These are phyloP conservation scores for Fistulifera pelliculosa DNA, from an alignment of 108 stramenopile genomes.

Conservation along the genomic window DNA sequence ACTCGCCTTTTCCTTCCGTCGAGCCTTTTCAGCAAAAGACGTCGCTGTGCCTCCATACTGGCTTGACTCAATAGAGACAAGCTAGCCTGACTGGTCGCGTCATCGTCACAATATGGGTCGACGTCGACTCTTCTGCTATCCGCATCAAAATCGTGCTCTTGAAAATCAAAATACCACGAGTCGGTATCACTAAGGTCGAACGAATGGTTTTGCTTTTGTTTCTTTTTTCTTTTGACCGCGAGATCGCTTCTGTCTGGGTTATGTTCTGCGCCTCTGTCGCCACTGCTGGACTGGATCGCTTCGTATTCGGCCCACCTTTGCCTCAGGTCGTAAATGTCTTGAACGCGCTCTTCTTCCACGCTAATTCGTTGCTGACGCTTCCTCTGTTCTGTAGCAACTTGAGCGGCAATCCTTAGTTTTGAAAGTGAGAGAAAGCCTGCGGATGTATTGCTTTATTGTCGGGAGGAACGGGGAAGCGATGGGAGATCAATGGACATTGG, in stretches of 20 bases:
- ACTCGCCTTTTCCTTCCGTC: slow-evolving; percentile 5
- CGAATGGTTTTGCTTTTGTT: neutral
- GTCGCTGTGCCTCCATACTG: slow-evolving; percentile 11
- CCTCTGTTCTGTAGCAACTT: slow-evolving; percentile 10
- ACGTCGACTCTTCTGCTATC: neutral
- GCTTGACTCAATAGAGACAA: slow-evolving; percentile 18
- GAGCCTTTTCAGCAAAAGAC: slow-evolving; percentile 8
- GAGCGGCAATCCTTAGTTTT: slow-evolving; percentile 22
- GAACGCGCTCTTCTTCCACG: slow-evolving; percentile 23
- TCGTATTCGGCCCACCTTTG: slow-evolving; percentile 27
- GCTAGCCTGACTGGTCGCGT: slow-evolving; percentile 11
- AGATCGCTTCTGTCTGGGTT: neutral
- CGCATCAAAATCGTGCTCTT: neutral
- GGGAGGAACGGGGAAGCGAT: too few species aligned
- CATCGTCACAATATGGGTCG: neutral
- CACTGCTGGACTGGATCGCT: slow-evolving; percentile 10
- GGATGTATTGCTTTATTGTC: slow-evolving; percentile 5
- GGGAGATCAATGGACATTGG: too few species aligned
- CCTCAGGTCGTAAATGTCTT: slow-evolving; percentile 20
- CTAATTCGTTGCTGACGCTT: slow-evolving; percentile 13
- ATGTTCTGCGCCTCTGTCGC: neutral
- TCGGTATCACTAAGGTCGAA: slow-evolving; percentile 8
- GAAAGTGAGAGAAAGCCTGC: slow-evolving; percentile 23
- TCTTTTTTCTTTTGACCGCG: neutral
- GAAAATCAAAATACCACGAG: slow-evolving; percentile 28